Conservation (phyloP, 1,284 basidiomycete genomes). For the Cryptococcus floricola region DNA sequence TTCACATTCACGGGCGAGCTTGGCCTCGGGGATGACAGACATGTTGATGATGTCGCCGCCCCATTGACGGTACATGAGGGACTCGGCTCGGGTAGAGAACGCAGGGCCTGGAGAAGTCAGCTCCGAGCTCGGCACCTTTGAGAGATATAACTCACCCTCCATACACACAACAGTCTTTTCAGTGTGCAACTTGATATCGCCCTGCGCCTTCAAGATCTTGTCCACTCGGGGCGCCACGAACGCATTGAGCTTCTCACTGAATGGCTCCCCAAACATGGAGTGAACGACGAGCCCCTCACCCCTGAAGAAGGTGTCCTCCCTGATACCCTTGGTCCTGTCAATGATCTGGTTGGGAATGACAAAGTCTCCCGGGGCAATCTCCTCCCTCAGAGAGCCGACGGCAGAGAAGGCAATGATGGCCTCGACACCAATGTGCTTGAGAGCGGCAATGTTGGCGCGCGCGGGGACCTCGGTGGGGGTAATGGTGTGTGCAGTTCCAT, state of each 20-base stretch:
- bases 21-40: slow-evolving; percentile 93
- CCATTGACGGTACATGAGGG: slow-evolving; percentile 86
- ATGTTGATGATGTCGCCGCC: slow-evolving; percentile 93
- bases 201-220: slow-evolving; percentile 59
- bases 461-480: slow-evolving; percentile 72
- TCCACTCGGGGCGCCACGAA: slow-evolving; percentile 66
- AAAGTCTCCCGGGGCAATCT: slow-evolving; percentile 87
- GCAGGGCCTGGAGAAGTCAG: slow-evolving; percentile 33
- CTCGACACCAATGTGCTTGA: slow-evolving; percentile 86
- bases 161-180: slow-evolving; percentile 89
- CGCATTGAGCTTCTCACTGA: slow-evolving; percentile 61
- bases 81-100: slow-evolving; percentile 83
- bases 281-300: slow-evolving; percentile 80
- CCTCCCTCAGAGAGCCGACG: slow-evolving; percentile 92
- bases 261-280: slow-evolving; percentile 90
- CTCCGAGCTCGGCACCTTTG: not conserved
- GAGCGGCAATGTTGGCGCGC: slow-evolving; percentile 90
- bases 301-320: slow-evolving; percentile 83
- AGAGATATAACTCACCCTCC: slow-evolving; percentile 73
- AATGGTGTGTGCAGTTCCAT: slow-evolving; percentile 71
- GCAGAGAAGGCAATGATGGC: slow-evolving; percentile 91
- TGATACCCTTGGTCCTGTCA: slow-evolving; percentile 89
- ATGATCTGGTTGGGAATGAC: slow-evolving; percentile 89
- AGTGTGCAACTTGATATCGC: slow-evolving; percentile 62
- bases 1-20: slow-evolving; percentile 92